Base-by-base conservation (phyloP, 805 yeast genomes). In the Zygotorulaspora danielsina region DNA sequence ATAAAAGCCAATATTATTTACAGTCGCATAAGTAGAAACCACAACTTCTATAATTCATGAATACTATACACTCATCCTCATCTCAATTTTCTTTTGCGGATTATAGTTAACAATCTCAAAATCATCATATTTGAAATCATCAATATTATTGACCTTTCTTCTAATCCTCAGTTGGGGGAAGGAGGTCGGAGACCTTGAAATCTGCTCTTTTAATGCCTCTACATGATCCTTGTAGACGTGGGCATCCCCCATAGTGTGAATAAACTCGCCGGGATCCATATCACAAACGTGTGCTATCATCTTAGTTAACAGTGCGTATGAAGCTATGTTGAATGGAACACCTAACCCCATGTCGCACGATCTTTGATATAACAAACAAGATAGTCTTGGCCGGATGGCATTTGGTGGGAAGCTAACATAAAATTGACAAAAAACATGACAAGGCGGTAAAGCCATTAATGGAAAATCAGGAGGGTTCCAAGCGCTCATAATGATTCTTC, bases 281-380 rank as follows among this genome's bases (percentile, higher is more conserved):
- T 78, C 95, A 31, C 88, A 88, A n/a, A 93, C 83, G 46, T 85
- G 86, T 2, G 99, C 98, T 48, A 93, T 83, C 97, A 93, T 90
- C 53, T 76, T 81, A 2, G 97, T 89, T 45, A 93, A 71, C 39
- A 93, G 69, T 0, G 98, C 95, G 59, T 93, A 93, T 0, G 97
- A 87, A 0, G 99, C 98, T 55, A 93, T 93, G 60, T 93, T 93
- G 65, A 93, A 93, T 1, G 99, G 99, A 16, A 93, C 97, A 10
- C 99, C 99, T n/a, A 93, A 74, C 0, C 99, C 99, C 96, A 93
- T 89, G 59, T 93, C 99, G 64, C 97, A 90, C n/a, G 96, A 84
- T 55, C 99, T 77, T 67, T 93, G 99, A 64, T 93, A 93, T 69
- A 93, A 69, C 42, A 83, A 75, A 61, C 98, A 93, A 9, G 93